Percentiles rank a stretch among this genome's conserved stretches.
Evolutionary conservation across 306 rosid species (phyloP).

Genomic region (Vigna nakashimae): DNA sequence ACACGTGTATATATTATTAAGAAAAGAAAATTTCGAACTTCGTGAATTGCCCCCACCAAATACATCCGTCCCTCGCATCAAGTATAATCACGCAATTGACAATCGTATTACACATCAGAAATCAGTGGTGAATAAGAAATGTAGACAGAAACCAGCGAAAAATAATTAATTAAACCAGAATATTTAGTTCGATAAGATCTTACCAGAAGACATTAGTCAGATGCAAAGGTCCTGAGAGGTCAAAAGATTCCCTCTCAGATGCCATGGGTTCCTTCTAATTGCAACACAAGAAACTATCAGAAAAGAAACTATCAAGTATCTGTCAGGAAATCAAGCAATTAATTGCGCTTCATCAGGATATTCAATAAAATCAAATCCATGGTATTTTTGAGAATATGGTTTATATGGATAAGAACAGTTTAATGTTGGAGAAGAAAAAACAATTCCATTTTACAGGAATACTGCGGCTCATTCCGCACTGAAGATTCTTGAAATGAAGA

Average conservation of each 20-base stretch:
- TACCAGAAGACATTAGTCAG: constrained; percentile 77
- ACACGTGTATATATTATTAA: background rate
- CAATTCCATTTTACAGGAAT: background rate
- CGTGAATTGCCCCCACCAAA: background rate
- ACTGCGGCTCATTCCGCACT: background rate
- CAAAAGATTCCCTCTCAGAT: constrained; percentile 77
- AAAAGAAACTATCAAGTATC: constrained; percentile 17
- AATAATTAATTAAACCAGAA: constrained; percentile 6
- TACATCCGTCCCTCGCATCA: background rate
- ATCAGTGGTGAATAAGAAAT: constrained; percentile 14
- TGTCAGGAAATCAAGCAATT: constrained; percentile 12
- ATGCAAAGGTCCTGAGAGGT: constrained; percentile 85
- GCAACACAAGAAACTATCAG: constrained; percentile 43
- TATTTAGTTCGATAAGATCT: constrained; percentile 31
- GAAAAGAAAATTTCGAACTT: no score
- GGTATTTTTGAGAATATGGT: background rate
- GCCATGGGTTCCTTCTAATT: constrained; percentile 56
- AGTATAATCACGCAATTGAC: constrained; percentile 1
- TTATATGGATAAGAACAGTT: background rate
- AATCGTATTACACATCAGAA: background rate
- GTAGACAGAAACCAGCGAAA: background rate
- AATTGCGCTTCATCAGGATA: constrained; percentile 24
- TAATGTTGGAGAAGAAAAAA: background rate
- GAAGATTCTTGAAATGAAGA: background rate
- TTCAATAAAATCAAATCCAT: constrained; percentile 8